Evolutionary conservation across 1,284 basidiomycete genomes (phyloP).

Genomic region (Trametes sp.): DNA sequence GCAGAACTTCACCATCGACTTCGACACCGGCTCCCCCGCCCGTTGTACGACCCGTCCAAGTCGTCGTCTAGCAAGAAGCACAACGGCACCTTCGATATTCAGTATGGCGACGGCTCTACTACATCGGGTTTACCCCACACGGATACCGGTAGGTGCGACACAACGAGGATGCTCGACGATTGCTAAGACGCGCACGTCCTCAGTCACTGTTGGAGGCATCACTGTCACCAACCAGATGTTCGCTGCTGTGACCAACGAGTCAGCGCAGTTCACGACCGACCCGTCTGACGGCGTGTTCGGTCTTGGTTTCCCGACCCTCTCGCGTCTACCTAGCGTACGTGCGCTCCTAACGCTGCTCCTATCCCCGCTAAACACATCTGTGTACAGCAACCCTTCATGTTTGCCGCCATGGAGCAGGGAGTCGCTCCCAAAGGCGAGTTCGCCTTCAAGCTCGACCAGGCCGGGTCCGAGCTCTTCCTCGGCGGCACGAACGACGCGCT

Average conservation of each 20-base stretch:
- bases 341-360: too few relatives aligned
- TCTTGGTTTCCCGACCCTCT: conserved; percentile 43
- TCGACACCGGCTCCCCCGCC: conserved; percentile 36
- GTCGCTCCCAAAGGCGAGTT: conserved; percentile 46
- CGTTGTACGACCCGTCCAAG: conserved; percentile 40
- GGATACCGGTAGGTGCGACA: conserved; percentile 48
- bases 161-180: too few relatives aligned
- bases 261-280: conserved; percentile 37
- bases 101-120: conserved; percentile 64
- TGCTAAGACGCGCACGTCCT: too few relatives aligned
- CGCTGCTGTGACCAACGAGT: conserved; percentile 41
- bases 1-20: conserved; percentile 33
- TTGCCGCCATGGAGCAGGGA: conserved; percentile 41
- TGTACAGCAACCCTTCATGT: conserved; percentile 41
- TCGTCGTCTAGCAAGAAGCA: conserved; percentile 47
- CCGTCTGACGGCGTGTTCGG: conserved; percentile 41
- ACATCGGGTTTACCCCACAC: conserved; percentile 57
- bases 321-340: conserved; percentile 33
- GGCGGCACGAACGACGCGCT: conserved; percentile 50
- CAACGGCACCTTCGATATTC: conserved; percentile 48
- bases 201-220: conserved; percentile 22
- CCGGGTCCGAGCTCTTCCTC: conserved; percentile 56
- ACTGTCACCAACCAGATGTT: conserved; percentile 40
- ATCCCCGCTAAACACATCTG: neutral
- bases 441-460: conserved; percentile 53